Percentiles rank a stretch among this genome's conserved stretches.
Conservation (phyloP, 306 rosid species). For the Castanea sativa region DNA sequence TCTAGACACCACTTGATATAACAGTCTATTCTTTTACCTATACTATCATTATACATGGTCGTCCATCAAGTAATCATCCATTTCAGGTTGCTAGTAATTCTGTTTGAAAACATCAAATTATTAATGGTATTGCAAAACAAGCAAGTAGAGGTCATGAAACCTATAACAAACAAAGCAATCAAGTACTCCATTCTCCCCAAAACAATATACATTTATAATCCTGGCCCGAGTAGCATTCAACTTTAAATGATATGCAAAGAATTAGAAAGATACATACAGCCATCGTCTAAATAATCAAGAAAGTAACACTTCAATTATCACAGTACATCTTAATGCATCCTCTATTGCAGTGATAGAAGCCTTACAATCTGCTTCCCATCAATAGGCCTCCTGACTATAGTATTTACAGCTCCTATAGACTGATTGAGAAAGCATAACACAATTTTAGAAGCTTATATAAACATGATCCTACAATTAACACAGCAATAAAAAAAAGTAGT, state of each 20-base stretch:
- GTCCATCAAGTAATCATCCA: neutral
- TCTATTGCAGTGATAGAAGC: slow-evolving; percentile 49
- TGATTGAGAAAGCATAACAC: slow-evolving; percentile 12
- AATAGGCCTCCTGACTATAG: slow-evolving; percentile 39
- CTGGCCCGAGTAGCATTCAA: neutral
- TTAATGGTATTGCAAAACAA: neutral
- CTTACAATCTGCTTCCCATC: slow-evolving; percentile 52
- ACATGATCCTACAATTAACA: neutral
- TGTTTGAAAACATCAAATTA: neutral
- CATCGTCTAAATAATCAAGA: neutral
- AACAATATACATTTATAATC: neutral
- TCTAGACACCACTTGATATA: neutral
- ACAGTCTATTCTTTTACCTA: neutral
- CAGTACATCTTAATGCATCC: slow-evolving; percentile 42
- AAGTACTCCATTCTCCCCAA: neutral
- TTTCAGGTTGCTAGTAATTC: neutral
- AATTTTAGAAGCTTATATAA: neutral
- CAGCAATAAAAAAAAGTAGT: neutral
- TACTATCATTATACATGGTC: neutral
- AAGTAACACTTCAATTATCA: neutral
- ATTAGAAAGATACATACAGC: neutral
- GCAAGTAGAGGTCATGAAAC: neutral
- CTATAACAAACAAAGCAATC: neutral
- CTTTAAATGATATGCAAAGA: too few relatives aligned
- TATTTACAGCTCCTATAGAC: slow-evolving; percentile 47